Conservation (phyloP, 2,329 filamentous ascomycete genomes). For the Ophiostoma quercus region DNA sequence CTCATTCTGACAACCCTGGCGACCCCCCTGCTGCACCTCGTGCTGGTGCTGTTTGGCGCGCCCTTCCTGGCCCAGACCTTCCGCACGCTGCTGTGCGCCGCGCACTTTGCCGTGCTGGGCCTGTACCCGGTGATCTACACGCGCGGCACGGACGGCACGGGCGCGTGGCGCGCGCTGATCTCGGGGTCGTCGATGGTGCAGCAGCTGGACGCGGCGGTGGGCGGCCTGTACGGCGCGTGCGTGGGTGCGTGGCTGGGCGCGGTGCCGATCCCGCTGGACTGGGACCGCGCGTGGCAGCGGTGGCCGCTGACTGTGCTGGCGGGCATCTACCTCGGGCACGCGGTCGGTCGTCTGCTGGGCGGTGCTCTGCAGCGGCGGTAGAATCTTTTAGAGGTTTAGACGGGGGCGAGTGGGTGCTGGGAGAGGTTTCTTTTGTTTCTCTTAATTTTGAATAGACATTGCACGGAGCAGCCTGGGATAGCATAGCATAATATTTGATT, state of each 20-base stretch:
- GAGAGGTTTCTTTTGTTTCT: background rate
- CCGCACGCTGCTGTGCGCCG: conserved; percentile 74
- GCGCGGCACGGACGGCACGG: conserved; percentile 65
- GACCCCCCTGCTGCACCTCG: conserved; percentile 52
- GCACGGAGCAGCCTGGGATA: background rate
- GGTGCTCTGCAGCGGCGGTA: conserved; percentile 37
- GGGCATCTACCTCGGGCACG: conserved; percentile 75
- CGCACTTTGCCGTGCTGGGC: conserved; percentile 74
- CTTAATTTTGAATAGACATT: background rate
- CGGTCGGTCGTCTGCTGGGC: conserved; percentile 61
- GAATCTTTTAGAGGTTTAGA: no score
- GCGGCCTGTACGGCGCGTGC: conserved; percentile 69
- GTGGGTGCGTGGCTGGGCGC: conserved; percentile 89
- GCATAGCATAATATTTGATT: background rate
- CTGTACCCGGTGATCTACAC: conserved; percentile 79
- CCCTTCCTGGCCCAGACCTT: conserved; percentile 74
- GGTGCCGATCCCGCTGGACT: conserved; percentile 91
- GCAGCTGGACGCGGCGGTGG: conserved; percentile 76
- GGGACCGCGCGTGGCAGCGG: conserved; percentile 98
- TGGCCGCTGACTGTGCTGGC: conserved; percentile 91
- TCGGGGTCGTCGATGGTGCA: conserved; percentile 47
- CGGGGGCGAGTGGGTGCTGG: background rate
- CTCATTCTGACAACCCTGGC: conserved; percentile 38
- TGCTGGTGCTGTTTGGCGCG: conserved; percentile 84
- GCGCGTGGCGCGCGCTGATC: conserved; percentile 64